Evolutionary conservation across 108 stramenopile species (phyloP), one percentile per base, ranked within the genome.

Genomic region (Mediolabrus comicus): DNA sequence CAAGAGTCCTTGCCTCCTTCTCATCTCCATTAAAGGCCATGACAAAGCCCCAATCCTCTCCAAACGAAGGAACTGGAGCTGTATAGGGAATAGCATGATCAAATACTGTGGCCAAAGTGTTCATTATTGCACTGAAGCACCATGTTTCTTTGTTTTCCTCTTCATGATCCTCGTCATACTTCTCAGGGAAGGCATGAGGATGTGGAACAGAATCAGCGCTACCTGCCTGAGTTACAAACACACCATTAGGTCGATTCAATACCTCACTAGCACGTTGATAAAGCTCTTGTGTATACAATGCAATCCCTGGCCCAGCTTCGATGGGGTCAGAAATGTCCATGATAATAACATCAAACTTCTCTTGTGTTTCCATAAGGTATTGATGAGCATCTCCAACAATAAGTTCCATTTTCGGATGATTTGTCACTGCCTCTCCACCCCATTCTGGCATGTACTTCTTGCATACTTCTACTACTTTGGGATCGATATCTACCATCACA

Each of bases 311-410:
- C 35, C 96, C 94, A 7, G 90, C 91, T 72, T 95, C 95, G 29
- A 96, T 90, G 6, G 95, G 95, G 79, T 96, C 95, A 22, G 83
- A 83, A 59, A 95, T 92, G 60, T 95, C 94, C 87, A 95, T 90
- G 59, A 92, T 84, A 33, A 95, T 85, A 12, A 88, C 87, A 67
- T 95, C 92, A 62, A 90, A 92, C 10, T 34, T 86, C 32, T 87
- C 87, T 13, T 66, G 51, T 24, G 67, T 62, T 16, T 87, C 63
- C 33, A 80, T 55, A 4, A 92, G 57, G 35, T 85, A 90, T 19
- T 64, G 49, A n/a, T 85, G 82, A 0, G 89, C 89, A 74, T 92
- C 92, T 0, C 92, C 89, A 36, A 87, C 65, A 49, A 89, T 79
- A 22, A 92, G 66, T 19, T 91, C 85, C 24, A 94, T 54, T 8